Evolutionary conservation across 768 basidiomycete genomes (phyloP), one percentile per base, ranked within the genome.

Genomic region (Suillus clintonianus): DNA sequence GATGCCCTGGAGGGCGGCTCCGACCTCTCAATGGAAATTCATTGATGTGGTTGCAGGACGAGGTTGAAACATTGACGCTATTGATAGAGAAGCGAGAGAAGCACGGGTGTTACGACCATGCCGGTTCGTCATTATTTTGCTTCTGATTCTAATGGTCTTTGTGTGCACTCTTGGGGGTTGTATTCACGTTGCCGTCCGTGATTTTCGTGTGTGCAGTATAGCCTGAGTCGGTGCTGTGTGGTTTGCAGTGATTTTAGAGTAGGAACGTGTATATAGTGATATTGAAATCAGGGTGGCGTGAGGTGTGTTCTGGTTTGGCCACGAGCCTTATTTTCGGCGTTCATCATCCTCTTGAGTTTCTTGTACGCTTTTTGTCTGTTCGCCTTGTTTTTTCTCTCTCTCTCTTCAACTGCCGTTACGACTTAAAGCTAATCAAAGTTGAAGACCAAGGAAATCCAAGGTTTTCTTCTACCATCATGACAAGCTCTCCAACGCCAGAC

Each of bases 401-500:
- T 65, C 63, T 72, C 74, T 73, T 65, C 51, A 67, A 69, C 71
- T 74, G 68, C 55, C 62, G 69, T 78, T 61, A 77, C 78, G 77
- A 76, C 68, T 68, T 67, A 58, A 68, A 64, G 60, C 30, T 62
- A 62, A 60, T 61, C 62, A 63, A 53, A 58, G 50, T n/a, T 56
- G 67, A 67, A 34, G 43, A 59, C 65, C 32, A 51, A 27, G 27
- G 62, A 64, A 5, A 63, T 62, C 50, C 62, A 64, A 67, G 55
- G 36, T 64, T 17, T 61, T 58, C 30, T 47, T 61, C 57, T 42
- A 59, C 61, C 64, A 84, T 87, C 85, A 94, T 94, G 91, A 89
- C 90, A 71, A 88, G 79, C 74, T 86, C 91, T 69, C 88, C 91
- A 37, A 79, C 83, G 45, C 91, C 92, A 67, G 91, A 93, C 81